Evolutionary conservation across 805 yeast genomes (phyloP), one percentile per base, ranked within the genome.

Genomic region (Kockiozyma suomiensis): DNA sequence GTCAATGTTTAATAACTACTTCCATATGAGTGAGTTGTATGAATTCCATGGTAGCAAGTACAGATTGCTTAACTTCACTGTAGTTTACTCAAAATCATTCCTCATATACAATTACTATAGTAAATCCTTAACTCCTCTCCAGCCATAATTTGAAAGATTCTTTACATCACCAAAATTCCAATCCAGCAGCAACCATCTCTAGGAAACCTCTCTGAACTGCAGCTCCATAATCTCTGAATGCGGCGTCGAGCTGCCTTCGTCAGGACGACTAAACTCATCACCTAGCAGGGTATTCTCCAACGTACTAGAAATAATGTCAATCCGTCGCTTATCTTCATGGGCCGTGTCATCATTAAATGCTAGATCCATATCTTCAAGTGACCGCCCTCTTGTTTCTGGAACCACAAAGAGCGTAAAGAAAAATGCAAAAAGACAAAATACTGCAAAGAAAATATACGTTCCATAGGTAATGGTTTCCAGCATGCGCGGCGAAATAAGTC

Each of bases 401-500:
- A 61, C 43, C 19, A 61, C 48, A 10, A 50, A 45, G 7, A 46
- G 19, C 5, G 65, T 42, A 49, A 69, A 72, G 38, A 56, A 40
- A 42, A 61, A 66, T 13, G 70, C 71, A 32, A 65, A 13, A 13
- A 66, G 48, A 52, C 70, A 67, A 61, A 69, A 67, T 15, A 51
- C 62, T 40, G 69, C 74, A 53, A 72, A 72, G 62, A 72, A 69
- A 38, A 70, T 60, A 54, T 71, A 72, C 38, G 73, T 70, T 23
- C 69, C 72, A 35, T 49, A 66, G 32, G 58, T 60, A 62, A 69
- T 58, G 43, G 35, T 57, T 48, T 53, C 64, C 7, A 72, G 62
- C 68, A 72, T 68, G 30, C 17, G 68, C 58, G 57, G 73, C 54
- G 68, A 50, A 8, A 54, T 50, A 13, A 68, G 57, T 32, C 72